Conservation (phyloP, 75 land plant species). For the Selaginella tamariscina region DNA sequence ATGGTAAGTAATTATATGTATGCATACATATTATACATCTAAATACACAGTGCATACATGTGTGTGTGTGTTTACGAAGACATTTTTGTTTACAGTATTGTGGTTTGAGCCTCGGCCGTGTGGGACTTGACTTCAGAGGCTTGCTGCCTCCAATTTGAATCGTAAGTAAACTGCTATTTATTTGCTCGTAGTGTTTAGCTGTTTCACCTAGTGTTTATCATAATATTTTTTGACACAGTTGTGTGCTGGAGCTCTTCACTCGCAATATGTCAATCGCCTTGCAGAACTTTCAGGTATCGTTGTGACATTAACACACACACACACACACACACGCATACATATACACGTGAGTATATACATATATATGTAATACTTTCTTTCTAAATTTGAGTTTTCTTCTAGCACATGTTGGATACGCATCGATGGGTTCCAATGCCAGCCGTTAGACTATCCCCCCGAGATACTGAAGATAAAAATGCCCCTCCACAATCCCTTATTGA, state of each 20-base stretch:
- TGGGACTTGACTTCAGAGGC: constrained; percentile 93
- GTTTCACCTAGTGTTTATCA: not conserved
- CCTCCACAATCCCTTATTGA: constrained; percentile 78
- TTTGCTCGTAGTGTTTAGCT: not conserved
- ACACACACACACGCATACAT: too few species aligned
- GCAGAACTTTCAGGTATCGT: constrained; percentile 95
- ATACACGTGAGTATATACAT: not conserved
- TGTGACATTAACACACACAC: too few species aligned
- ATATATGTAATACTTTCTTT: too few species aligned
- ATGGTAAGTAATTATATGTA: constrained; percentile 46
- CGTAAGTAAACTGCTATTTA: constrained; percentile 42
- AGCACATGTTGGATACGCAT: constrained; percentile 90
- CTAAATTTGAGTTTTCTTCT: too few species aligned
- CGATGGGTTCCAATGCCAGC: constrained; percentile 95
- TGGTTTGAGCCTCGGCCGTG: constrained; percentile 96
- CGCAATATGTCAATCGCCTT: constrained; percentile 82
- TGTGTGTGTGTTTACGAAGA: not conserved
- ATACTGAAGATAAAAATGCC: constrained; percentile 37
- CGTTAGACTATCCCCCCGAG: constrained; percentile 51
- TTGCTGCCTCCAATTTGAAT: constrained; percentile 93
- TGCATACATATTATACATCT: not conserved
- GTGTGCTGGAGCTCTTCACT: constrained; percentile 68
- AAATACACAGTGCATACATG: not conserved
- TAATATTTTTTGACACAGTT: constrained; percentile 38
- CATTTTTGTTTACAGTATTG: constrained; percentile 57